Conservation (phyloP, 306 rosid genomes). For the Acmispon strigosus region DNA sequence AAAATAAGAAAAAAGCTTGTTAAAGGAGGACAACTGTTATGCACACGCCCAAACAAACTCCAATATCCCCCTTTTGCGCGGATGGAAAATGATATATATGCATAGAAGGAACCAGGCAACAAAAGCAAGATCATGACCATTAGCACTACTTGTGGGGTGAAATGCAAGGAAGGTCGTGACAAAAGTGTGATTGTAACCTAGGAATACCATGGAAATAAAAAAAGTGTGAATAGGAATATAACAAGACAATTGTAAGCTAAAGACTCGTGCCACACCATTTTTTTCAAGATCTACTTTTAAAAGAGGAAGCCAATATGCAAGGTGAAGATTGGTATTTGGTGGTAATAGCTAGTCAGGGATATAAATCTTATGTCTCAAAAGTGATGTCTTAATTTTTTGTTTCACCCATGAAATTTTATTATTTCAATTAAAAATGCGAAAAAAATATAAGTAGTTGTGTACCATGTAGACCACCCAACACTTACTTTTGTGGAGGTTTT, state of each 20-base stretch:
- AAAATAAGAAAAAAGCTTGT: background rate
- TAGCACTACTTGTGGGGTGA: conserved; percentile 18
- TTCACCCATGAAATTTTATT: too few species aligned
- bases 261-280: conserved; percentile 10
- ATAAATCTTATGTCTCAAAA: too few species aligned
- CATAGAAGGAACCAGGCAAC: background rate
- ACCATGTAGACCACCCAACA: too few species aligned
- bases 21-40: conserved; percentile 42
- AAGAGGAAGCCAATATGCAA: conserved; percentile 18
- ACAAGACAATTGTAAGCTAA: conserved; percentile 20
- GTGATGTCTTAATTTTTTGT: too few species aligned
- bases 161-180: conserved; percentile 8
- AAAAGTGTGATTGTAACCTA: conserved; percentile 6
- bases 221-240: background rate
- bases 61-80: conserved; percentile 24
- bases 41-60: conserved; percentile 40
- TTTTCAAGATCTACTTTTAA: conserved; percentile 19
- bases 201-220: background rate
- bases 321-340: background rate
- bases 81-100: conserved; percentile 22
- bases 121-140: conserved; percentile 16
- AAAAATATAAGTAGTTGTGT: too few species aligned
- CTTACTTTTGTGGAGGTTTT: too few species aligned
- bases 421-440: too few species aligned
- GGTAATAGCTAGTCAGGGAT: background rate